Percentiles rank a stretch among this genome's conserved stretches.
phyloP scores from a whole-genome alignment of 495 filamentous ascomycete genomes.

The Penicillium roqueforti region DNA sequence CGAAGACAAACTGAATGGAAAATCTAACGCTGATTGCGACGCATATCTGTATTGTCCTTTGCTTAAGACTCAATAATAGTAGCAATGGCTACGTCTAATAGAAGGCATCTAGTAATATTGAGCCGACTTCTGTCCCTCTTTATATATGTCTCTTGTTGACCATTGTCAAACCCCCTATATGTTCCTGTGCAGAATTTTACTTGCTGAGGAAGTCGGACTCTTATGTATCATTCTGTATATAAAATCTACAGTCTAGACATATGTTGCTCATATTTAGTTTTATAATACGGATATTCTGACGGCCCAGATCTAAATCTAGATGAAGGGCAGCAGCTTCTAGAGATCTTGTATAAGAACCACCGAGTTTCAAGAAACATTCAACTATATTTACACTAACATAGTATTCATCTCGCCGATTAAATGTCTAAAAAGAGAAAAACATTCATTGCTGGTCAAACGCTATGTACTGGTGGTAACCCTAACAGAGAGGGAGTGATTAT shows the following conservation, averaged over 20 bases:
- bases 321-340: background rate
- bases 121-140: background rate
- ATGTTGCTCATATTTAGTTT: background rate
- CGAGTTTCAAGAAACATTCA: background rate
- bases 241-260: background rate
- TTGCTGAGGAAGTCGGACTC: background rate
- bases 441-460: background rate
- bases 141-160: background rate
- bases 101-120: background rate
- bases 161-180: background rate
- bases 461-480: slow-evolving; percentile 11
- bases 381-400: background rate
- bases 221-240: background rate
- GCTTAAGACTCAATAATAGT: background rate
- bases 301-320: background rate
- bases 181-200: too few relatives aligned
- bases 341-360: background rate
- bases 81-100: background rate
- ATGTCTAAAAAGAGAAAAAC: background rate
- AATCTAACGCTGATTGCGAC: background rate
- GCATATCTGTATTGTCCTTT: background rate
- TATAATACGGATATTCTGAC: background rate
- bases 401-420: background rate
- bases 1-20: slow-evolving; percentile 24
- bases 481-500: slow-evolving; percentile 5